Base-by-base conservation (phyloP, 2,329 filamentous ascomycete genomes). In the Fusarium ambrosium region DNA sequence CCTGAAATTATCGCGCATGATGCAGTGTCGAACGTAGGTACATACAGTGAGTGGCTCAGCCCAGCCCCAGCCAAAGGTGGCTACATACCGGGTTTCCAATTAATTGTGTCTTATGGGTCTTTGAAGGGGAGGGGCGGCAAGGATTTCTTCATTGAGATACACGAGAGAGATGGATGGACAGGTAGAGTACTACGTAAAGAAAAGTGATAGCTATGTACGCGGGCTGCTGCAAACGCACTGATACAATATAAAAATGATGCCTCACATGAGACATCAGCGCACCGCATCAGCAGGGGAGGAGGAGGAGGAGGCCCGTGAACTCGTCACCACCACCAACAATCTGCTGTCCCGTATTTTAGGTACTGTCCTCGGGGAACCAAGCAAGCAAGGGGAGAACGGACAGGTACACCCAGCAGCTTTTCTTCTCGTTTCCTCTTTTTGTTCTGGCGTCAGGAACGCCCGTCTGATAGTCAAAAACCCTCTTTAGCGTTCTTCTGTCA, bases 361-460 rank as follows among this genome's bases (percentile, higher is more conserved):
- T 45, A 14, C 39, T 3, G 39, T 43, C 5, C 43, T 48, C 45
- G 16, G 16, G 8, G 45, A 8, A 8, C 27, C 27, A 29, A 29
- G 27, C 27, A 29, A 29, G 27, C 48, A 51, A 59, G 58, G 43
- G 36, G 32, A 34, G 32, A 34, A 34, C 32, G 32, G 32, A 20
- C 11, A 29, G 16, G 16, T 24, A 32, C n/a, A 27, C 32, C 58
- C 22, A 41, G 14, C 13, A 8, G 22, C 20, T 37, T 29, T 20
- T 13, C 32, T 14, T 41, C n/a, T 34, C 32, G 32, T 34, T 11
- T 39, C 59, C 45, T 41, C 27, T 48, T 56, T 56, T 37, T 29
- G 59, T 61, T 34, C 64, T 63, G 67, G 67, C 68, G 69, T 37
- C 69, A 71, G 69, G 69, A 71, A 71, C 69, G 37, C 66, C 64